Conservation (phyloP, 1,284 basidiomycete genomes). For the Ustanciosporium gigantosporum region DNA sequence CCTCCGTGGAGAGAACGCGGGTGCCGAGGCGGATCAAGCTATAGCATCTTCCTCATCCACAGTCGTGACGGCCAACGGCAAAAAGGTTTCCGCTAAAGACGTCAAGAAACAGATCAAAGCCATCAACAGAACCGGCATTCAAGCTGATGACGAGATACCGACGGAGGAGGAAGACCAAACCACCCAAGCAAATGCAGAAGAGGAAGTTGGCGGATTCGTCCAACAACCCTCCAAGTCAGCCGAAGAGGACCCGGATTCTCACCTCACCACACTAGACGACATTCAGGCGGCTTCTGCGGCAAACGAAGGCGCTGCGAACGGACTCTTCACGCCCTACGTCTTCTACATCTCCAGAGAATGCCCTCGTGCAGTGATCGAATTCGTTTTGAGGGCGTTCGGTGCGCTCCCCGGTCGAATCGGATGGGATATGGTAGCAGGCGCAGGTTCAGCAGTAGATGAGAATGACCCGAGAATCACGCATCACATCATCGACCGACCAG, state of each 20-base stretch:
- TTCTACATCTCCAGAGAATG: constrained; percentile 96
- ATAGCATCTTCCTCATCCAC: constrained; percentile 26
- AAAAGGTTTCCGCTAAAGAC: constrained; percentile 64
- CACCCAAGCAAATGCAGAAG: constrained; percentile 3
- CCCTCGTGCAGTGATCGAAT: constrained; percentile 89
- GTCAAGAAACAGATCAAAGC: constrained; percentile 65
- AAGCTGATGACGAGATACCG: constrained; percentile 15
- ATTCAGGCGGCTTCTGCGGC: constrained; percentile 50
- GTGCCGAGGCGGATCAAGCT: constrained; percentile 1
- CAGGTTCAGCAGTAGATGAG: constrained; percentile 76
- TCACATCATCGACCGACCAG: constrained; percentile 89
- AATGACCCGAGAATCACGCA: constrained; percentile 78
- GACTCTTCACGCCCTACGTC: constrained; percentile 80
- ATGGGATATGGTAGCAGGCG: constrained; percentile 79
- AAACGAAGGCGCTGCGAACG: constrained; percentile 29
- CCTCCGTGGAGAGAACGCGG: constrained; percentile 42
- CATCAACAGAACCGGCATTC: constrained; percentile 54
- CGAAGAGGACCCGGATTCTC: constrained; percentile 59
- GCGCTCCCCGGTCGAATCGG: constrained; percentile 72
- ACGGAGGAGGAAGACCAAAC: constrained; percentile 37
- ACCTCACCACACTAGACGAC: constrained; percentile 78
- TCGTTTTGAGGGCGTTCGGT: constrained; percentile 88
- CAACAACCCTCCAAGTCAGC: constrained; percentile 68
- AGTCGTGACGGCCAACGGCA: constrained; percentile 46
- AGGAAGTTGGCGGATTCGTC: constrained; percentile 39